Percentiles rank a stretch among this genome's conserved stretches.
Conservation (phyloP, 345 rosid genomes). For the Pistacia integerrima region DNA sequence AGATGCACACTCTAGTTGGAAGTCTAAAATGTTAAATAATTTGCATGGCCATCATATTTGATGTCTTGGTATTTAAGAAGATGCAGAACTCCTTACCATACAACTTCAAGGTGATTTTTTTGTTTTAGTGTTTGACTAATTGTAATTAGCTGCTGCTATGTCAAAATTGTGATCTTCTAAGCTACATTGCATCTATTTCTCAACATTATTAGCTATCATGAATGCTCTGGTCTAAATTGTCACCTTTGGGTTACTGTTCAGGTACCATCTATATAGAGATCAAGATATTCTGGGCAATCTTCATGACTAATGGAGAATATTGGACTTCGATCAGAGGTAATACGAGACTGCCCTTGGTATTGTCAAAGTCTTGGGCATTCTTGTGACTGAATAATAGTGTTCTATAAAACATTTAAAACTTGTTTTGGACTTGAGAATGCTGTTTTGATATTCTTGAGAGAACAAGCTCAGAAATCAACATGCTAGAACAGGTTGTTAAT, state of each 20-base stretch:
- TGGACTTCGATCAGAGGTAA: neutral
- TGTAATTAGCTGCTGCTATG: neutral
- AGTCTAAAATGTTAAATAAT: no score
- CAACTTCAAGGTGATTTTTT: neutral
- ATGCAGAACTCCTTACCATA: neutral
- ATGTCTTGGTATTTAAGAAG: neutral
- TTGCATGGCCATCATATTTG: neutral
- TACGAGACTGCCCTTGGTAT: neutral
- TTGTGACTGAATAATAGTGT: neutral
- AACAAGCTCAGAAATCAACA: neutral
- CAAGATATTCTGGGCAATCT: conserved; percentile 65
- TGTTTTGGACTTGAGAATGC: neutral
- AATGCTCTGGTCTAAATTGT: neutral
- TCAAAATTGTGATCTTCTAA: neutral
- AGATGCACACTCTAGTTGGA: no score
- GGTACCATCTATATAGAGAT: conserved; percentile 51
- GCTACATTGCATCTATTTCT: neutral
- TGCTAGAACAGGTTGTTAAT: neutral
- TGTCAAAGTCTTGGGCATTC: neutral
- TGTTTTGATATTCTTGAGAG: neutral
- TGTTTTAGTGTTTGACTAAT: neutral
- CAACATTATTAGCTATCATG: neutral
- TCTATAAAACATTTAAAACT: neutral
- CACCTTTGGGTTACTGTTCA: conserved; percentile 19
- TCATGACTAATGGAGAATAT: conserved; percentile 35